Percentiles rank a stretch among this genome's conserved stretches.
Evolutionary conservation across 257 asterid genomes (phyloP).

Genomic region (Marsdenia floribunda): DNA sequence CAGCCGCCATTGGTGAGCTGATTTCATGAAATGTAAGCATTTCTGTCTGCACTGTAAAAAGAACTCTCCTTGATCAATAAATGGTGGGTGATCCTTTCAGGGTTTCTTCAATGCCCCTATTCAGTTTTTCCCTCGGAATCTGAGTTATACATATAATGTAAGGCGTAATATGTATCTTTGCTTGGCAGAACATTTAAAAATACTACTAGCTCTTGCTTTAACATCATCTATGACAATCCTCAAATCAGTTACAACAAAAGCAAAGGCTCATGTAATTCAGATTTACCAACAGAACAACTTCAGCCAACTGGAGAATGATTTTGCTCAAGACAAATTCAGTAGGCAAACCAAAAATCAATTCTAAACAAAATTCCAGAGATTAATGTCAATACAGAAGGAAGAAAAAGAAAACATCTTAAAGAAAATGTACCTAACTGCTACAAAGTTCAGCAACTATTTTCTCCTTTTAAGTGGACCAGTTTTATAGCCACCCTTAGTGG

Average conservation of each 20-base stretch:
- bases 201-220: too few relatives aligned
- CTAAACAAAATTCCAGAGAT: background rate
- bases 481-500: slow-evolving; percentile 81
- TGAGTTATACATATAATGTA: too few relatives aligned
- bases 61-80: too few relatives aligned
- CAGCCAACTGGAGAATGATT: background rate
- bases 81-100: too few relatives aligned
- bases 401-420: background rate
- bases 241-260: background rate
- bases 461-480: slow-evolving; percentile 63
- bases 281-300: background rate
- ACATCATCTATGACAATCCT: too few relatives aligned
- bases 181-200: too few relatives aligned
- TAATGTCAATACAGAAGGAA: background rate
- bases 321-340: background rate
- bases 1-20: too few relatives aligned
- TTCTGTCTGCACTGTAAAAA: too few relatives aligned
- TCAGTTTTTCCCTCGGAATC: too few relatives aligned
- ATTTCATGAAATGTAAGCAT: too few relatives aligned
- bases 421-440: background rate
- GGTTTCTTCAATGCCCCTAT: too few relatives aligned
- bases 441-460: slow-evolving; percentile 23
- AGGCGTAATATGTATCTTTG: too few relatives aligned
- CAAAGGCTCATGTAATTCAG: background rate
- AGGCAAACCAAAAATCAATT: background rate